Evolutionary conservation across 1,284 basidiomycete species (phyloP).

Genomic region (Malassezia vespertilionis): DNA sequence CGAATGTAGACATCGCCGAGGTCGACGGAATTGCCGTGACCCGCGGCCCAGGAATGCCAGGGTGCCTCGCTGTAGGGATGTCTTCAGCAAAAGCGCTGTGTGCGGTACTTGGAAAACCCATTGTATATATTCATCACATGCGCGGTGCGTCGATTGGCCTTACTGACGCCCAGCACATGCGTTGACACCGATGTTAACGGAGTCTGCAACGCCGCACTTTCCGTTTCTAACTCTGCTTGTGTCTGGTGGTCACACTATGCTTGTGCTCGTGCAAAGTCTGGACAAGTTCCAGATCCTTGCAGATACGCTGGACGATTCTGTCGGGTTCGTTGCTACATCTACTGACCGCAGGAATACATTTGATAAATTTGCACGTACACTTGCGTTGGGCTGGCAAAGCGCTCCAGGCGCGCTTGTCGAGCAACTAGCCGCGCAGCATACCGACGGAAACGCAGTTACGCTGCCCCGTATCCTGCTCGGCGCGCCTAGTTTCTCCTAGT

Average conservation of each 20-base stretch:
- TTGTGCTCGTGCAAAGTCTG: slow-evolving; percentile 28
- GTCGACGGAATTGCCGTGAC: slow-evolving; percentile 44
- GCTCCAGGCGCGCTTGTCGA: slow-evolving; percentile 39
- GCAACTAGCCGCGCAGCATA: slow-evolving; percentile 12
- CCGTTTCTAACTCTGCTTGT: slow-evolving; percentile 42
- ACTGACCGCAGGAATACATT: slow-evolving; percentile 25
- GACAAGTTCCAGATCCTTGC: slow-evolving; percentile 30
- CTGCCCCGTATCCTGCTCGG: slow-evolving; percentile 30
- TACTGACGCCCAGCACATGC: slow-evolving; percentile 21
- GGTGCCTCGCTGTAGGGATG: slow-evolving; percentile 33
- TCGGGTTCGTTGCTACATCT: slow-evolving; percentile 20
- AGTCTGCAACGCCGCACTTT: slow-evolving; percentile 23
- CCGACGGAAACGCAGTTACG: background rate
- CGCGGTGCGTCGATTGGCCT: slow-evolving; percentile 16
- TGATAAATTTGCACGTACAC: slow-evolving; percentile 36
- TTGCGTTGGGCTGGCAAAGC: slow-evolving; percentile 34
- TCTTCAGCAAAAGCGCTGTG: slow-evolving; percentile 33
- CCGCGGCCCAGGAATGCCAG: slow-evolving; percentile 41
- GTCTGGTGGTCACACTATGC: slow-evolving; percentile 42
- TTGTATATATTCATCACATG: slow-evolving; percentile 45
- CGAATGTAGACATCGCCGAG: slow-evolving; percentile 12
- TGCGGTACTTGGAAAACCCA: slow-evolving; percentile 25
- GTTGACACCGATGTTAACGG: slow-evolving; percentile 27
- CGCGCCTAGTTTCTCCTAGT: slow-evolving; percentile 32
- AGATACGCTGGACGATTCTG: slow-evolving; percentile 36